Base-by-base conservation (phyloP, 1,284 basidiomycete genomes). In the Apiotrichum laibachii region DNA sequence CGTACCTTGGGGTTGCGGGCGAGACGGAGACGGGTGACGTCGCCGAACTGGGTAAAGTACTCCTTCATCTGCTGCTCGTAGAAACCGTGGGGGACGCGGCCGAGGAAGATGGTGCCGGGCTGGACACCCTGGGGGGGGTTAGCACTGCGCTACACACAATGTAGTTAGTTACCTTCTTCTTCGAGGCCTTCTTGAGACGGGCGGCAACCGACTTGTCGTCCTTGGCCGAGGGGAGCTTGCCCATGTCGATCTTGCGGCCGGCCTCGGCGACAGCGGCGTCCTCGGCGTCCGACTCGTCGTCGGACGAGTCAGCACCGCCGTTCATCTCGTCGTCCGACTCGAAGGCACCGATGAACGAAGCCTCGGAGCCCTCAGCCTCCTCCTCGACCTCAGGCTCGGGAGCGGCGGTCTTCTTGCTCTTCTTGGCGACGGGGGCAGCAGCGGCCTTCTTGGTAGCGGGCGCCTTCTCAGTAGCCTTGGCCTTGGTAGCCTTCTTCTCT, bases 31-130 rank as follows among this genome's bases (percentile, higher is more conserved):
- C 95, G 87, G 5, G 89, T 88, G 46, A 99, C 86, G 50, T 88
- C 85, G 19, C 96, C 96, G 68, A 99, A 99, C 75, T 99, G 96
- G 34, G 86, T 83, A 72, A 99, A 96, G 80, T 99, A 99, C 12
- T 86, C 85, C 63, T 85, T 86, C 79, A 99, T 87, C 79, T 98
- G 88, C 57, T 90, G 88, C 79, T 99, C 96, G 78, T 92, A 95
- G 80, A 99, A 99, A 21, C 94, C 95, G 68, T 97, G 92, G 1
- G 96, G 96, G 64, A 99, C 84, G 63, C 92, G 86, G 16, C 92
- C 88, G 54, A 99, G 83, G 81, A 87, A 95, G 33, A 99, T 76
- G 0, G 95, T 91, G n/a, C 93, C 95, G 50, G 90, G 86, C 62
- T 83, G 83, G 16, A 60, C 65, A 57, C 69, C 66, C 76, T 77